Evolutionary conservation across 768 basidiomycete species (phyloP), one percentile per base, ranked within the genome.

Genomic region (Austroboletus eburneus): DNA sequence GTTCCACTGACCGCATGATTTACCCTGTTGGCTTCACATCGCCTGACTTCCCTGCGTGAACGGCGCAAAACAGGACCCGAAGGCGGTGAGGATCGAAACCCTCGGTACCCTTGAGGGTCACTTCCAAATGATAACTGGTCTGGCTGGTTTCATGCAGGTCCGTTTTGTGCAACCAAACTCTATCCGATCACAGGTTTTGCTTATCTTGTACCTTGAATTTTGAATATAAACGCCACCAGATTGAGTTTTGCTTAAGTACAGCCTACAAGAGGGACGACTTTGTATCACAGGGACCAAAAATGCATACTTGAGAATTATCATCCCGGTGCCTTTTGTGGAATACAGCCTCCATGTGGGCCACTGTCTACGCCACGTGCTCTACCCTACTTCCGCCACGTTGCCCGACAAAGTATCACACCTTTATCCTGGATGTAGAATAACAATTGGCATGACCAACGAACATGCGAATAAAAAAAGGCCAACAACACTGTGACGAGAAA

Each of bases 21-120:
- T 48, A 40, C 49, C 20, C 46, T 35, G 17, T 41, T 49, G 16
- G 33, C 52, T 53, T 52, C 52, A 51, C 50, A 55, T 50, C 46
- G 34, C 24, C 45, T 50, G 51, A 48, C 51, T 56, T 58, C 54
- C 44, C 13, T 56, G 52, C 48, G 37, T 25, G 33, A 57, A 52
- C 18, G 21, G 33, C 39, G 55, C 51, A 43, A 57, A 54, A 62
- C 59, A 60, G 37, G 40, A 47, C 39, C 52, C 51, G 49, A 53
- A 51, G 49, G 45, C 46, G 39, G 45, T 55, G 44, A 51, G 54
- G 50, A 50, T 56, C 53, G 46, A 56, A 49, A 42, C 32, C 45
- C 41, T 52, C 40, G 39, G 52, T 38, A 39, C 39, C 43, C 48
- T 35, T 35, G n/a, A 35, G 34, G 16, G 17, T 38, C 43, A 42